Conservation (phyloP, 108 stramenopile species). For the Fistulifera pelliculosa region DNA sequence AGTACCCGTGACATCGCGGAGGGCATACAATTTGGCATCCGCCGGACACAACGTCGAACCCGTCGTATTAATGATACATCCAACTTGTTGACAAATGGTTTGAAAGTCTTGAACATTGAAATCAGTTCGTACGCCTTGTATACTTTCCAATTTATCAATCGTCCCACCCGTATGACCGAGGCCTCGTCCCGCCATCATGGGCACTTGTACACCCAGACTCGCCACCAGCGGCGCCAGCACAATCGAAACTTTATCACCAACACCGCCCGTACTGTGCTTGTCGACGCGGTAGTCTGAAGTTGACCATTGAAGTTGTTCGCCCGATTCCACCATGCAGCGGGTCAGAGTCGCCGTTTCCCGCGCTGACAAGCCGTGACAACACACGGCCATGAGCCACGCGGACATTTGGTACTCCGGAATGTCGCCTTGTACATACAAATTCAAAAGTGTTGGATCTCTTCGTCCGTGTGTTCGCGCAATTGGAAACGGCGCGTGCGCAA, state of each 20-base stretch:
- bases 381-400: slow-evolving; percentile 84
- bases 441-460: slow-evolving; percentile 46
- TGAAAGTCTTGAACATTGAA: slow-evolving; percentile 39
- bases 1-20: slow-evolving; percentile 76
- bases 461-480: slow-evolving; percentile 34
- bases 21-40: slow-evolving; percentile 73
- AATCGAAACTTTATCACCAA: slow-evolving; percentile 75
- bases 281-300: slow-evolving; percentile 32
- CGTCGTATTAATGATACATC: slow-evolving; percentile 55
- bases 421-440: slow-evolving; percentile 26
- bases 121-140: slow-evolving; percentile 54
- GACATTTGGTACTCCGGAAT: slow-evolving; percentile 84
- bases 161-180: slow-evolving; percentile 85
- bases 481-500: slow-evolving; percentile 15
- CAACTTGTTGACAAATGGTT: slow-evolving; percentile 31
- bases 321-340: slow-evolving; percentile 56
- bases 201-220: slow-evolving; percentile 43
- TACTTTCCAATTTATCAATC: slow-evolving; percentile 77
- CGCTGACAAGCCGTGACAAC: slow-evolving; percentile 46
- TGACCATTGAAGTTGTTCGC: slow-evolving; percentile 49
- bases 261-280: slow-evolving; percentile 80
- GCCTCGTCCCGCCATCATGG: slow-evolving; percentile 82
- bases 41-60: slow-evolving; percentile 51
- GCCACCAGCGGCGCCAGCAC: slow-evolving; percentile 74
- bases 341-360: slow-evolving; percentile 68